A percentile compares a stretch with the other conserved stretches of the same genome.
phyloP scores from a whole-genome alignment of 1,139 yeast species.

The Scheffersomyces insectosa region DNA sequence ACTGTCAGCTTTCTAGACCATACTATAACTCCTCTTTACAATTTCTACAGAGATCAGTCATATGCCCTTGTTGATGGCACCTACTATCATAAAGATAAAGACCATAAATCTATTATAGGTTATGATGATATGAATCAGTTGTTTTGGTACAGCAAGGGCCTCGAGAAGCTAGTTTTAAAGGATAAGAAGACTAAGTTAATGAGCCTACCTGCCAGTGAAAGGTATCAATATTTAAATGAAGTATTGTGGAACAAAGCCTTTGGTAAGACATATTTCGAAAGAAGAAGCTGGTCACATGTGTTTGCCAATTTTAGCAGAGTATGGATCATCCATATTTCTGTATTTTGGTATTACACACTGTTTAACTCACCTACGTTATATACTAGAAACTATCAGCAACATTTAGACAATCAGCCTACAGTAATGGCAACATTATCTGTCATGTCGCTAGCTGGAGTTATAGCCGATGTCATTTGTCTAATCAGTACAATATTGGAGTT shows the following conservation, averaged over 20 bases:
- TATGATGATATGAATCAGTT: constrained; percentile 66
- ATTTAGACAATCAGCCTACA: constrained; percentile 51
- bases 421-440: constrained; percentile 44
- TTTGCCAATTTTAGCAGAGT: constrained; percentile 59
- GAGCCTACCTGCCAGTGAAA: constrained; percentile 43
- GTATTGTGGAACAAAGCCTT: constrained; percentile 54
- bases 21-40: constrained; percentile 74
- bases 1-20: constrained; percentile 53
- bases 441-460: constrained; percentile 52
- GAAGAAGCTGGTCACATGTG: constrained; percentile 61
- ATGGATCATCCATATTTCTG: constrained; percentile 59
- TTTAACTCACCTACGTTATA: constrained; percentile 57
- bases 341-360: constrained; percentile 61
- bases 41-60: constrained; percentile 58
- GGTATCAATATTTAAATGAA: constrained; percentile 44
- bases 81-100: constrained; percentile 46
- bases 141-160: constrained; percentile 58
- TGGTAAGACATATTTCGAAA: constrained; percentile 55
- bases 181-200: constrained; percentile 40
- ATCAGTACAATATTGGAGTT: constrained; percentile 45
- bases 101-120: constrained; percentile 55
- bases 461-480: constrained; percentile 46
- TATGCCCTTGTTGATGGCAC: constrained; percentile 39
- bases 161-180: constrained; percentile 42
- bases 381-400: constrained; percentile 47